phyloP scores from a whole-genome alignment of 768 basidiomycete species.

The Suillus tomentosus region DNA sequence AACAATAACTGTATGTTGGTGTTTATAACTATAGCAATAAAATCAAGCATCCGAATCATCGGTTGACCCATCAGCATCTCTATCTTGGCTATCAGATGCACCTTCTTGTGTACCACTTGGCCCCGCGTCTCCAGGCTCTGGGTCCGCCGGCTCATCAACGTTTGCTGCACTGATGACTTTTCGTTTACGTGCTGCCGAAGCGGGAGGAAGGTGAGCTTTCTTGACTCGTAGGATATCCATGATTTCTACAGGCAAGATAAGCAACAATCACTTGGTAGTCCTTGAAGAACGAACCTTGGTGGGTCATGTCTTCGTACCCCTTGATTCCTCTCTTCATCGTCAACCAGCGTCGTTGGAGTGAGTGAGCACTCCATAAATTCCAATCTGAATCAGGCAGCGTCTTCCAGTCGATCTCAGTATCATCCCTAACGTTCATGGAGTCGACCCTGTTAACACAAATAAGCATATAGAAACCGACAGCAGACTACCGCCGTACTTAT shows the following conservation, averaged over 20 bases:
- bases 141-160: slow-evolving; percentile 39
- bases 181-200: slow-evolving; percentile 42
- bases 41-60: slow-evolving; percentile 21
- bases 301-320: slow-evolving; percentile 79
- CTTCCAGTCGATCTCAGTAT: slow-evolving; percentile 88
- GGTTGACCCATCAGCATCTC: slow-evolving; percentile 19
- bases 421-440: slow-evolving; percentile 71
- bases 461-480: slow-evolving; percentile 6
- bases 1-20: background rate
- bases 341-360: slow-evolving; percentile 76
- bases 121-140: slow-evolving; percentile 27
- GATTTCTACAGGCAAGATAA: slow-evolving; percentile 52
- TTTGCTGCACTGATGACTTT: slow-evolving; percentile 55
- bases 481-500: slow-evolving; percentile 54
- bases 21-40: slow-evolving; percentile 4
- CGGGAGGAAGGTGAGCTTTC: slow-evolving; percentile 59
- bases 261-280: background rate
- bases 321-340: slow-evolving; percentile 78
- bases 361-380: slow-evolving; percentile 85
- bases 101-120: slow-evolving; percentile 33
- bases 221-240: slow-evolving; percentile 79
- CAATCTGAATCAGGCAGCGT: slow-evolving; percentile 69
- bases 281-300: slow-evolving; percentile 55
- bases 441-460: slow-evolving; percentile 54
- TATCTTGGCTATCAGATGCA: slow-evolving; percentile 20